These are phyloP conservation scores for Scheffersomyces cryptocercus DNA, from an alignment of 1,139 yeast genomes.

Conservation along the genomic window DNA sequence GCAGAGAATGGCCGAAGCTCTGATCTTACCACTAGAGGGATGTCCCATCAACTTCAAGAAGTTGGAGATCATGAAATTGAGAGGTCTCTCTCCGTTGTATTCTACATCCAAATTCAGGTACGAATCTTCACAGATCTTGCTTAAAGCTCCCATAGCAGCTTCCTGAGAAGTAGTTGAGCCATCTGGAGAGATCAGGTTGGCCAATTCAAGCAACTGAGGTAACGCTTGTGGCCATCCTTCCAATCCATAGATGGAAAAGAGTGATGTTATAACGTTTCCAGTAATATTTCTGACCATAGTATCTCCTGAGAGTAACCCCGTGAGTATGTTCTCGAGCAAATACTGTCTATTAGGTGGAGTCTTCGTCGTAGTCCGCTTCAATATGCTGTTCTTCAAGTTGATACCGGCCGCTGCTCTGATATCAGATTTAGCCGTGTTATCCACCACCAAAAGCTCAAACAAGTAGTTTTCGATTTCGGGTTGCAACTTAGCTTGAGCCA, in stretches of 20 bases:
- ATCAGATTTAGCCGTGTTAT: slow-evolving; percentile 46
- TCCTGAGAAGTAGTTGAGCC: slow-evolving; percentile 46
- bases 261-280: slow-evolving; percentile 85
- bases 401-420: slow-evolving; percentile 90
- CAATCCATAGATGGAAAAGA: slow-evolving; percentile 73
- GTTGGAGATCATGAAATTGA: slow-evolving; percentile 65
- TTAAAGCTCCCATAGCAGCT: slow-evolving; percentile 74
- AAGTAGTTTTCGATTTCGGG: slow-evolving; percentile 82
- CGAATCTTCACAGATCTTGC: slow-evolving; percentile 88
- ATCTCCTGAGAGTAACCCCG: slow-evolving; percentile 65
- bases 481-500: slow-evolving; percentile 65
- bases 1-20: slow-evolving; percentile 69
- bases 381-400: slow-evolving; percentile 71
- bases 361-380: slow-evolving; percentile 31
- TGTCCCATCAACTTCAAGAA: slow-evolving; percentile 52
- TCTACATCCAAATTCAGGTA: slow-evolving; percentile 58
- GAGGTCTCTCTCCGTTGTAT: slow-evolving; percentile 66
- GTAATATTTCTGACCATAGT: slow-evolving; percentile 78
- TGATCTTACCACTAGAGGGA: slow-evolving; percentile 47
- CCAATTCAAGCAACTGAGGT: slow-evolving; percentile 64
- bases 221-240: slow-evolving; percentile 74
- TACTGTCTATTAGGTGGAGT: slow-evolving; percentile 41
- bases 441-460: slow-evolving; percentile 64
- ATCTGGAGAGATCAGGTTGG: slow-evolving; percentile 36
- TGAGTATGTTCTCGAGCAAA: slow-evolving; percentile 61